Evolutionary conservation across 177 flowering plant genomes (phyloP).

Genomic region (Telopea speciosissima): DNA sequence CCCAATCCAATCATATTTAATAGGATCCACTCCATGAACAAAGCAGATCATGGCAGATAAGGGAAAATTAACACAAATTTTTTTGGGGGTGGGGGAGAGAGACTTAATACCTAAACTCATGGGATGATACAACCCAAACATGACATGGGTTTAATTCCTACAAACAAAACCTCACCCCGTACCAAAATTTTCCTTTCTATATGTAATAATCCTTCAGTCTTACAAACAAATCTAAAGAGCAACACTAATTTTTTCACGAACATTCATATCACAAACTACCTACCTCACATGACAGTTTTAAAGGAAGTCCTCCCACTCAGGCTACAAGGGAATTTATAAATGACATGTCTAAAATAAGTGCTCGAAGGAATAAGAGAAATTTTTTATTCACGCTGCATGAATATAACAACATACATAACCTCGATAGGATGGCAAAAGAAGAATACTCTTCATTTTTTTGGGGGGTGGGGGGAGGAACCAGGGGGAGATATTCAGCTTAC

Average conservation of each 20-base stretch:
- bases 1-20: no score
- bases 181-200: background rate
- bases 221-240: no score
- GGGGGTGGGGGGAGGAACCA: background rate
- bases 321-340: slow-evolving; percentile 1
- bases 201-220: background rate
- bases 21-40: background rate
- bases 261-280: background rate
- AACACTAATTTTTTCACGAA: no score
- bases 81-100: no score
- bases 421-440: background rate
- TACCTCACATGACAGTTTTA: no score
- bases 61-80: background rate
- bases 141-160: no score
- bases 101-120: no score
- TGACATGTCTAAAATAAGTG: background rate
- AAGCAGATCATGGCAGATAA: background rate
- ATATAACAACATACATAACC: background rate
- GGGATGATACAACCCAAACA: no score
- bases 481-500: slow-evolving; percentile 23
- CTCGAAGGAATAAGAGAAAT: no score
- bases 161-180: background rate
- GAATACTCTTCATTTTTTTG: no score
- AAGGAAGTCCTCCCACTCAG: background rate
- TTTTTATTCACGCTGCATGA: background rate